phyloP scores from a whole-genome alignment of 345 rosid genomes.

The Turnera subulata region DNA sequence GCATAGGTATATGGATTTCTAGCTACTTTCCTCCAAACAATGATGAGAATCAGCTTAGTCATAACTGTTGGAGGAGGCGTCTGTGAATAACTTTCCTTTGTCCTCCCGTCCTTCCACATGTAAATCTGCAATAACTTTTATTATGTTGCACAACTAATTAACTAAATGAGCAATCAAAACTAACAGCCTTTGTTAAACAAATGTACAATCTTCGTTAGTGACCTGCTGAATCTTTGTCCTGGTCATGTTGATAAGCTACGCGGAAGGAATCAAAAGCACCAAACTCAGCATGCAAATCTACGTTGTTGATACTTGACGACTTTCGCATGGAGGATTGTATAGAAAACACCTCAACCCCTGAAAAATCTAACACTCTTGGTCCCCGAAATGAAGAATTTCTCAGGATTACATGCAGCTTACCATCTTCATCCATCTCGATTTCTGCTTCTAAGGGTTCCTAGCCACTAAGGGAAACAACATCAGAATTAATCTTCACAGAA shows the following conservation, averaged over 20 bases:
- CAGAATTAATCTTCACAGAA: conserved; percentile 50
- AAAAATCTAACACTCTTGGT: conserved; percentile 41
- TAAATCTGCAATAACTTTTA: too few relatives aligned
- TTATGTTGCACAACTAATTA: too few relatives aligned
- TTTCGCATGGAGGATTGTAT: conserved; percentile 46
- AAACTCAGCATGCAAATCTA: conserved; percentile 31
- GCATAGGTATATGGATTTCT: conserved; percentile 30
- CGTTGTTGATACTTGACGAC: conserved; percentile 49
- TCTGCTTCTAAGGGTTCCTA: conserved; percentile 38
- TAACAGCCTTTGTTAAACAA: too few relatives aligned
- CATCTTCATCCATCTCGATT: conserved; percentile 51
- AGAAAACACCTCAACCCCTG: conserved; percentile 50
- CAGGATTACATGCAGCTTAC: conserved; percentile 46
- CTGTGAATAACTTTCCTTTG: conserved; percentile 7
- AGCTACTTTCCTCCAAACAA: conserved; percentile 32
- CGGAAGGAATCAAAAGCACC: too few relatives aligned
- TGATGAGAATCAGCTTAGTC: conserved; percentile 23
- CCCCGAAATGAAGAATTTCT: conserved; percentile 28
- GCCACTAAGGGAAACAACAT: conserved; percentile 47
- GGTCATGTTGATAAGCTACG: neutral
- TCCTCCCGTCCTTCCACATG: neutral
- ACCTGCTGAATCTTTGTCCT: neutral
- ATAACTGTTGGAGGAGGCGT: conserved; percentile 32
- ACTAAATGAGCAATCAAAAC: too few relatives aligned
- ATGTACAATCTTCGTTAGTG: too few relatives aligned